Base-by-base conservation (phyloP, 257 asterid genomes). In the Nicotiana sylvestris region DNA sequence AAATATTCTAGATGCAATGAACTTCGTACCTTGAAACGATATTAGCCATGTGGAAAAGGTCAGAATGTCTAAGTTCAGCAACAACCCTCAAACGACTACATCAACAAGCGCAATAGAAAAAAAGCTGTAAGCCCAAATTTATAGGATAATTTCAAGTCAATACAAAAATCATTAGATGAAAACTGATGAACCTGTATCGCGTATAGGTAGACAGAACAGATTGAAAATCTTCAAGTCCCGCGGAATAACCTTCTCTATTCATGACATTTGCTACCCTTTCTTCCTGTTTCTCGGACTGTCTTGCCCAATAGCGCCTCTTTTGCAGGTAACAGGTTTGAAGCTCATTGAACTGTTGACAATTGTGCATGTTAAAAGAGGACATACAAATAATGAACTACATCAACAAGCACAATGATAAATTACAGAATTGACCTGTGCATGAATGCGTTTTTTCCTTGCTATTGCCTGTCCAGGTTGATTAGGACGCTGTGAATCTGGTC, bases 321-420 rank as follows among this genome's bases (percentile, higher is more conserved):
- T 94, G 98, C 87, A 94, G 83, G 86, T 94, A 94, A 84, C 95
- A 92, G 33, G 91, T 96, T 90, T 92, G 97, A 21, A 94, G 96
- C 83, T 92, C 96, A 65, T 85, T 89, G 86, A 94, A 91, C 98
- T 92, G 93, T 72, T 72, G 83, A 74, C 64, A 78, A 64, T 84
- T 80, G 77, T 49, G 55, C n/a, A 67, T 69, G 49, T 11, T 5
- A 68, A 65, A 33, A 67, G 21, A 11, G 49, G 6, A 35, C 83
- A 81, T 81, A 39, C 3, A 21, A 72, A 72, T 39, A 72, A 66
- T 30, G 72, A 30, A 66, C n/a, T 21, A 18, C 78, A 21, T 21
- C 60, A 25, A 46, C 79, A 46, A 72, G 79, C 80, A 74, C 43
- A 49, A 27, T 2, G 0, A 49, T 25, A 74, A 46, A 57, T 49